Conservation (phyloP, 2,329 filamentous ascomycete species). For the Alternaria ethzedia region DNA sequence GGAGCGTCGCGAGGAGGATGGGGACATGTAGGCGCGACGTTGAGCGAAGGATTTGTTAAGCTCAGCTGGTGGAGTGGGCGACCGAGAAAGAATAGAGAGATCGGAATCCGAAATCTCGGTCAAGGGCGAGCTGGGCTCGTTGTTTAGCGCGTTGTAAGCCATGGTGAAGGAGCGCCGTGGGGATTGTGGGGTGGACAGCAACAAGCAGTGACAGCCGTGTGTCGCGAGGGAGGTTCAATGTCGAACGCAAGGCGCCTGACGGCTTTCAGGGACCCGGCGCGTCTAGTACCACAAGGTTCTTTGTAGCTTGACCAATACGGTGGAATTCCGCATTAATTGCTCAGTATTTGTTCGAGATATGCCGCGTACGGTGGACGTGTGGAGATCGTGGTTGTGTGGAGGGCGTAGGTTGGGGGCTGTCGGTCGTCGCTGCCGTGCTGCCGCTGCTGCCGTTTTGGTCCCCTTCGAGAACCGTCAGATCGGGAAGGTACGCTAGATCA, state of each 20-base stretch:
- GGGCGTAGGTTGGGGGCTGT: slow-evolving; percentile 6
- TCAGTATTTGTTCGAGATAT: neutral
- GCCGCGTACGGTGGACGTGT: slow-evolving; percentile 1
- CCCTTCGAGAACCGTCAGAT: slow-evolving; percentile 21
- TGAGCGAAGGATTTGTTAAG: slow-evolving; percentile 38
- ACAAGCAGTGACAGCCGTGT: slow-evolving; percentile 20
- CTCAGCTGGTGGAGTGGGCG: slow-evolving; percentile 42
- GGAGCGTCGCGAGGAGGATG: slow-evolving; percentile 54
- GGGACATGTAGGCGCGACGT: slow-evolving; percentile 44
- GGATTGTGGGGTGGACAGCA: slow-evolving; percentile 7
- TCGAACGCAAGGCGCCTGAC: slow-evolving; percentile 12
- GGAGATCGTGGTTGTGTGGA: slow-evolving; percentile 8
- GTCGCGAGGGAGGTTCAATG: slow-evolving; percentile 15
- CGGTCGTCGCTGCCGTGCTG: slow-evolving; percentile 32
- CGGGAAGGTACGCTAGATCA: slow-evolving; percentile 28
- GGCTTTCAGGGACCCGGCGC: slow-evolving; percentile 15
- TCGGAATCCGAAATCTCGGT: slow-evolving; percentile 48
- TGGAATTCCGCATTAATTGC: slow-evolving; percentile 2
- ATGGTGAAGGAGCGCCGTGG: slow-evolving; percentile 32
- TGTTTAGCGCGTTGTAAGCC: slow-evolving; percentile 24
- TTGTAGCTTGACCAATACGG: neutral
- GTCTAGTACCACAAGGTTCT: slow-evolving; percentile 3
- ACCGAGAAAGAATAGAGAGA: slow-evolving; percentile 35
- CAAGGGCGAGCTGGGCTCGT: slow-evolving; percentile 48
- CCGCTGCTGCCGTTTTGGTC: slow-evolving; percentile 19